phyloP scores from a whole-genome alignment of 768 basidiomycete species.

The Lactifluus subvellereus region DNA sequence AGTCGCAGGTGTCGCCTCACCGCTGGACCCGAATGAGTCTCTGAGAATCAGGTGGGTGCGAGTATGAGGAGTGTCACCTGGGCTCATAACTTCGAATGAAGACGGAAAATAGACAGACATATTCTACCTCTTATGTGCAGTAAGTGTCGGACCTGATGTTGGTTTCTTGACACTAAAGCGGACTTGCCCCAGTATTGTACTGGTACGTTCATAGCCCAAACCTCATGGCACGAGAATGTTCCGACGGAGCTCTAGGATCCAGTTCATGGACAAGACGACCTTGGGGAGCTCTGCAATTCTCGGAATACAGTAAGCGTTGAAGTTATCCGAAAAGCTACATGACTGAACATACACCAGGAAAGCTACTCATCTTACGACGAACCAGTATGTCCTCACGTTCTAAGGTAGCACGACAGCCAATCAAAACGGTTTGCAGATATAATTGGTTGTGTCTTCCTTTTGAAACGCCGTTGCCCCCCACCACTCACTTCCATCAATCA shows the following conservation, averaged over 20 bases:
- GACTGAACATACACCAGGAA: slow-evolving; percentile 35
- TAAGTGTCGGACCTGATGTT: slow-evolving; percentile 33
- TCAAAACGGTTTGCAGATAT: slow-evolving; percentile 40
- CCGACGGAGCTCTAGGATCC: slow-evolving; percentile 44
- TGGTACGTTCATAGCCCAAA: slow-evolving; percentile 34
- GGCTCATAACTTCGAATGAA: slow-evolving; percentile 26
- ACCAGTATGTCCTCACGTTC: slow-evolving; percentile 42
- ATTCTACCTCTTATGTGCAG: slow-evolving; percentile 69
- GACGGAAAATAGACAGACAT: slow-evolving; percentile 58
- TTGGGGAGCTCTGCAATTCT: slow-evolving; percentile 62
- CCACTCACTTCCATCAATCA: slow-evolving; percentile 24
- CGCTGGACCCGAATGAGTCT: slow-evolving; percentile 49
- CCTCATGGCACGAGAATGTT: neutral
- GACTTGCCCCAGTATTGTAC: slow-evolving; percentile 42
- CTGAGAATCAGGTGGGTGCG: slow-evolving; percentile 39
- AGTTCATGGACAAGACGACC: slow-evolving; percentile 75
- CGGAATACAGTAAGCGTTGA: slow-evolving; percentile 50
- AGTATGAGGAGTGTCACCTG: neutral
- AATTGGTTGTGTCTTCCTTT: slow-evolving; percentile 45
- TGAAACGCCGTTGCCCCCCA: neutral
- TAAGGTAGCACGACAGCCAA: neutral
- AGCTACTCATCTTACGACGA: slow-evolving; percentile 55
- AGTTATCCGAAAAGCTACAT: neutral
- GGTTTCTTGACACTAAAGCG: slow-evolving; percentile 1
- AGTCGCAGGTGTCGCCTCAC: slow-evolving; percentile 38